A percentile compares a stretch with the other conserved stretches of the same genome.
These are phyloP conservation scores for Phytopythium chamaehyphon DNA, from an alignment of 352 stramenopile species.

Conservation along the genomic window DNA sequence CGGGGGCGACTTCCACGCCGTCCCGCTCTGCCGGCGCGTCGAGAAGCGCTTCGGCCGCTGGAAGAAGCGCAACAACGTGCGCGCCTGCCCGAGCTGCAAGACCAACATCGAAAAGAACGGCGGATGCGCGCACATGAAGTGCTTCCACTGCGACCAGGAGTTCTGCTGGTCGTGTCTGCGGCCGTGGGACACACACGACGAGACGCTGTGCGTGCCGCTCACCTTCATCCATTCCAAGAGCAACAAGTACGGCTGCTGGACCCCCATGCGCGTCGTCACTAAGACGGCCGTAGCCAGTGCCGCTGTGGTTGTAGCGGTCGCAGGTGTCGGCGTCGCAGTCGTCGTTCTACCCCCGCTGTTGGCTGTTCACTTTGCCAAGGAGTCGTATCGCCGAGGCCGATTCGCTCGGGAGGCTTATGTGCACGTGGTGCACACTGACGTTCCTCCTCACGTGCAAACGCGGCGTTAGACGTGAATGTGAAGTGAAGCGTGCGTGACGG, in stretches of 20 bases:
- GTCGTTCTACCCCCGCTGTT: slow-evolving; percentile 69
- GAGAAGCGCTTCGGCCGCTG: slow-evolving; percentile 66
- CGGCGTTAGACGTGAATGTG: too few species aligned
- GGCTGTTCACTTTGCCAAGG: slow-evolving; percentile 51
- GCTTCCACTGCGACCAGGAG: slow-evolving; percentile 79
- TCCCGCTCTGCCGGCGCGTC: slow-evolving; percentile 47
- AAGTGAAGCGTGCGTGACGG: too few species aligned
- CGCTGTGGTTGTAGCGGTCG: slow-evolving; percentile 42
- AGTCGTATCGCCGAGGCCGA: slow-evolving; percentile 35
- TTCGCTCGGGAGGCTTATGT: slow-evolving; percentile 36
- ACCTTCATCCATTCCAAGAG: slow-evolving; percentile 68
- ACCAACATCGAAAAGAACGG: slow-evolving; percentile 79
- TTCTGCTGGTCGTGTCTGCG: slow-evolving; percentile 83
- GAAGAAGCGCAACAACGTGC: slow-evolving; percentile 70
- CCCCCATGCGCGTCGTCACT: slow-evolving; percentile 61
- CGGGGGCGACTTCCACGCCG: slow-evolving; percentile 49
- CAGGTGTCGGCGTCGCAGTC: slow-evolving; percentile 54
- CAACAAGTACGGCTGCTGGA: slow-evolving; percentile 53
- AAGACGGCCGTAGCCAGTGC: slow-evolving; percentile 62
- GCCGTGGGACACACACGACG: slow-evolving; percentile 61
- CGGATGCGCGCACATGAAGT: slow-evolving; percentile 85
- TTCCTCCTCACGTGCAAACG: too few species aligned
- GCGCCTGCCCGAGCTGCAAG: slow-evolving; percentile 62
- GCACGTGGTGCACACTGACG: slow-evolving; percentile 14
- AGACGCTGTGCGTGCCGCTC: slow-evolving; percentile 67